A percentile compares a stretch with the other conserved stretches of the same genome.
phyloP scores from a whole-genome alignment of 2,329 filamentous ascomycete species.

The Blumeria hordei region DNA sequence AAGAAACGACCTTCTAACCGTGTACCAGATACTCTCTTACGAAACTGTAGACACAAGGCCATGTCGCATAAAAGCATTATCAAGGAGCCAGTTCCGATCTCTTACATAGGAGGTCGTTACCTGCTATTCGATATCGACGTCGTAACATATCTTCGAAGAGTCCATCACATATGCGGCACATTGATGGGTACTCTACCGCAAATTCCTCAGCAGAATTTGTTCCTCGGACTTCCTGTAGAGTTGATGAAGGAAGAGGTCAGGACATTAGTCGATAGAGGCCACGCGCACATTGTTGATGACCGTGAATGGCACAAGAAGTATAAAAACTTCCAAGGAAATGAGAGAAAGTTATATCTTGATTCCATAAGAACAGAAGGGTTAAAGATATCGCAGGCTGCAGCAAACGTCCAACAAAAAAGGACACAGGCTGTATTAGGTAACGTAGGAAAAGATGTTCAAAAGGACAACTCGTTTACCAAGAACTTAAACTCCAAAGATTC shows the following conservation, averaged over 20 bases:
- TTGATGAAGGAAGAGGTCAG: constrained; percentile 77
- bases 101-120: constrained; percentile 55
- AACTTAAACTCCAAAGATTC: not conserved
- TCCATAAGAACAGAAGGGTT: constrained; percentile 22
- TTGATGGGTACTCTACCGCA: constrained; percentile 75
- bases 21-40: too few species aligned
- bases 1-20: too few species aligned
- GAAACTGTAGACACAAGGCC: too few species aligned
- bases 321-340: constrained; percentile 27
- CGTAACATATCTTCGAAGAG: constrained; percentile 52
- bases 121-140: constrained; percentile 72
- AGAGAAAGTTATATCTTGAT: constrained; percentile 38
- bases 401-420: constrained; percentile 8
- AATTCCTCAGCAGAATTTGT: constrained; percentile 83
- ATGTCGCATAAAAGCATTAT: constrained; percentile 1
- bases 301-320: constrained; percentile 43
- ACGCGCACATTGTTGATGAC: constrained; percentile 66
- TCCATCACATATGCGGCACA: constrained; percentile 66
- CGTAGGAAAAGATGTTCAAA: constrained; percentile 5
- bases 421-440: constrained; percentile 10
- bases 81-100: constrained; percentile 48
- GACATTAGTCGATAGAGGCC: constrained; percentile 51
- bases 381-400: constrained; percentile 21
- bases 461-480: not conserved
- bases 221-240: constrained; percentile 69